Conservation (phyloP, 2,329 filamentous ascomycete genomes). For the Talaromyces sp. region DNA sequence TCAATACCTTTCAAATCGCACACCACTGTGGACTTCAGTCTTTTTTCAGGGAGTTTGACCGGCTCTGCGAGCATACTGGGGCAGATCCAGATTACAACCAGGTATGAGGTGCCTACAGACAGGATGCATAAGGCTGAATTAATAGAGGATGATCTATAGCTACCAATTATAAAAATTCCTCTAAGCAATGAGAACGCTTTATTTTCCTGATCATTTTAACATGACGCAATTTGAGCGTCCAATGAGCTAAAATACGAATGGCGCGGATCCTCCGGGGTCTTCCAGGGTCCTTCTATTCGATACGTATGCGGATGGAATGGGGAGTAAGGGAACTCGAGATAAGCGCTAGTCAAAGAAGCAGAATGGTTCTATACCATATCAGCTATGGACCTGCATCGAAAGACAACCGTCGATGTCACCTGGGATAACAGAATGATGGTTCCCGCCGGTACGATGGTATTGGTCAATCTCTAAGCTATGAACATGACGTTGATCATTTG, state of each 20-base stretch:
- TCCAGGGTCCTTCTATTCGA: no score
- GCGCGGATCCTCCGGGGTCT: no score
- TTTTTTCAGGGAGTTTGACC: slow-evolving; percentile 1
- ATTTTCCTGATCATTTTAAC: no score
- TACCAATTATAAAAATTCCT: no score
- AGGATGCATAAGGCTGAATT: background rate
- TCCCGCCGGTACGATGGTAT: slow-evolving; percentile 67
- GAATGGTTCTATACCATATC: slow-evolving; percentile 72
- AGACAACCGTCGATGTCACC: slow-evolving; percentile 63
- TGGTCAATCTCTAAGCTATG: slow-evolving; percentile 65
- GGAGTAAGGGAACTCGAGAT: slow-evolving; percentile 64
- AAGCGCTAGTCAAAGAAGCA: slow-evolving; percentile 68
- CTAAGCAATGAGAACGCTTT: no score
- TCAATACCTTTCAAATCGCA: background rate
- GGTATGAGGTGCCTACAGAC: slow-evolving; percentile 6
- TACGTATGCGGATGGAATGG: no score
- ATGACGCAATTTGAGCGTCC: no score
- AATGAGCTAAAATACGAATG: no score
- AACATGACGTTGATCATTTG: slow-evolving; percentile 58
- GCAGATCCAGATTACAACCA: slow-evolving; percentile 3
- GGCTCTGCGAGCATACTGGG: slow-evolving; percentile 2
- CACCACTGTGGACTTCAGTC: background rate
- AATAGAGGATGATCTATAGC: no score
- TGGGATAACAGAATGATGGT: slow-evolving; percentile 61
- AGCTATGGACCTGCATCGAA: slow-evolving; percentile 66